Base-by-base conservation (phyloP, 768 basidiomycete species). In the Leucosporidium yakuticum region DNA sequence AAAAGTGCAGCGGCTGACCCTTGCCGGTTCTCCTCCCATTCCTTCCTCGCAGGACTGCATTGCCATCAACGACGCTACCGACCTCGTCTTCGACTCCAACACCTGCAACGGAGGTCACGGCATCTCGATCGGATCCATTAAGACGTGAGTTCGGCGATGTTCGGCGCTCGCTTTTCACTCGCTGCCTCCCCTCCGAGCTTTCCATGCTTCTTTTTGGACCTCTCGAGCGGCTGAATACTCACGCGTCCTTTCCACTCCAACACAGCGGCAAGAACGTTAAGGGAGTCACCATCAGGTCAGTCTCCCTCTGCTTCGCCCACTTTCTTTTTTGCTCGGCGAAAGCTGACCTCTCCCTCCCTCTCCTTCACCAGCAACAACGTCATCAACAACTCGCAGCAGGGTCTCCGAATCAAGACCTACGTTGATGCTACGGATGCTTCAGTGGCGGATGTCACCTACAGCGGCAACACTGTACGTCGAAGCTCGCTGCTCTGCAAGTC, bases 391-490 rank as follows among this genome's bases (percentile, higher is more conserved):
- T 60, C 58, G 67, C 77, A 79, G 63, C 83, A 83, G 74, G 85
- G 82, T 0, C 80, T 87, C 56, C 84, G 86, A 54, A 87, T 88
- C 78, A 88, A 75, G 72, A 76, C 70, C 0, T 59, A 73, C 50
- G 55, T 39, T 6, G 70, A 63, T 21, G 73, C 73, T 8, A 71
- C 70, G 1, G 65, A 67, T 56, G 71, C 73, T 1, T 62, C 63
- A 2, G 74, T 77, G 31, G 65, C 73, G n/a, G 60, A 64, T 48
- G 58, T 77, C 29, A 65, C 60, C 9, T 77, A 77, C 62, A 17
- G 20, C 12, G 83, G 80, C 47, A 87, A 88, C 75, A 83, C 80
- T 20, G 85, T 82, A 3, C 82, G 77, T 14, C 27, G 75, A 36
- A 2, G 14, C 39, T 44, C 14, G 8, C 8, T 15, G 39, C 39